Base-by-base conservation (phyloP, 176 grass and related monocot species). In the Areca catechu region DNA sequence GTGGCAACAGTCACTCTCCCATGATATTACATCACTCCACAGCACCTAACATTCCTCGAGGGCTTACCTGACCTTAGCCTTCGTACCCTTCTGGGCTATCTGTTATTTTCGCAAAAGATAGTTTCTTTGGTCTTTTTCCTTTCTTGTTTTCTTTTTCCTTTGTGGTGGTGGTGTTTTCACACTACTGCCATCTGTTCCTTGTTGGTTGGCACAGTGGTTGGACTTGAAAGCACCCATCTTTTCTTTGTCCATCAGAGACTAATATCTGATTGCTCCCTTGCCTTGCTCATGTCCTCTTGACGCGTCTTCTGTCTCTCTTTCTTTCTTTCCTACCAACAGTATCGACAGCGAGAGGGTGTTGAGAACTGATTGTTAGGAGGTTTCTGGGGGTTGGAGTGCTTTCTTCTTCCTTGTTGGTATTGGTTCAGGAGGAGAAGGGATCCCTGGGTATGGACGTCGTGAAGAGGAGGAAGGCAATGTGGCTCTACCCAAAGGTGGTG, bases 401-500 rank as follows among this genome's bases (percentile, higher is more conserved):
- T 43, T n/a, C n/a, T 43, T 43, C 34, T 43, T 43, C 34, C 34
- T 14, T 43, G 6, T 3, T 43, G 34, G 34, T 43, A 43, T 12
- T 43, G 34, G 34, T 43, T 3, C 14, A 16, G 52, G 47, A 24
- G 50, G 16, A 34, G 14, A 50, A 62, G 66, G 61, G 66, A 76
- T 61, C 70, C 5, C 19, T 61, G 58, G 56, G 58, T 3, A 53
- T 54, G 37, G 71, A 49, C 59, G 85, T 71, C 73, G 83, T 71
- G 69, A 77, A 70, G 74, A 79, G 77, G 73, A 74, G 76, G 74
- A 98, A 92, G 81, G 81, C 93, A 73, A 98, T 88, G 83, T 98
- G 93, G 93, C 17, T 92, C 29, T 92, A 98, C 73, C 93, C 93
- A 10, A 98, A 92, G 76, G 73, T 98, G 53, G 71, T 78, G 16